phyloP scores from a whole-genome alignment of 768 basidiomycete genomes.

The Amyloporia xantha region DNA sequence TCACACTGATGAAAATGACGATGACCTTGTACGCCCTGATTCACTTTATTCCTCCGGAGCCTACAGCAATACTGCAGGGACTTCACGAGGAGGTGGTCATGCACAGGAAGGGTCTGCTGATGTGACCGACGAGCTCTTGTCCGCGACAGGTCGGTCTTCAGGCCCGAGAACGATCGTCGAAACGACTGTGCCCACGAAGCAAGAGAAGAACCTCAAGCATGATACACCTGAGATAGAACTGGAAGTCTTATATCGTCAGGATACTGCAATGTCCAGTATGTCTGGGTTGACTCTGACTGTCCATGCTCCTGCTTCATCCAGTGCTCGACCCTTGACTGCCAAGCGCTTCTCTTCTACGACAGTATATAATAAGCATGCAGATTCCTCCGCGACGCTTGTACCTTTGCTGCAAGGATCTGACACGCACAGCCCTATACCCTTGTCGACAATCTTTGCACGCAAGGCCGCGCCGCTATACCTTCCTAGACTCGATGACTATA shows the following conservation, averaged over 20 bases:
- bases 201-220: neutral
- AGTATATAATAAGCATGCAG: neutral
- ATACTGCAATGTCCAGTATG: neutral
- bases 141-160: neutral
- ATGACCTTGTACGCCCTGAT: constrained; percentile 6
- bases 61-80: neutral
- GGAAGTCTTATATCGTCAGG: neutral
- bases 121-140: constrained; percentile 10
- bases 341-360: neutral
- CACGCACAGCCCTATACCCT: constrained; percentile 44
- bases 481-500: constrained; percentile 52
- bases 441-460: constrained; percentile 51
- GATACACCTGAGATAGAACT: neutral
- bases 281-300: neutral
- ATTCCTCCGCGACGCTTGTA: constrained; percentile 8
- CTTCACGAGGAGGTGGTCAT: neutral
- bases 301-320: neutral
- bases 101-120: constrained; percentile 7
- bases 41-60: neutral
- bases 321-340: neutral
- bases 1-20: constrained; percentile 12
- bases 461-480: constrained; percentile 52
- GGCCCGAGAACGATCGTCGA: neutral
- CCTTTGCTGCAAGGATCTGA: neutral
- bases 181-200: neutral